These are phyloP conservation scores for Pseudocercospora macadamiae DNA, from an alignment of 2,329 filamentous ascomycete species.

Conservation along the genomic window DNA sequence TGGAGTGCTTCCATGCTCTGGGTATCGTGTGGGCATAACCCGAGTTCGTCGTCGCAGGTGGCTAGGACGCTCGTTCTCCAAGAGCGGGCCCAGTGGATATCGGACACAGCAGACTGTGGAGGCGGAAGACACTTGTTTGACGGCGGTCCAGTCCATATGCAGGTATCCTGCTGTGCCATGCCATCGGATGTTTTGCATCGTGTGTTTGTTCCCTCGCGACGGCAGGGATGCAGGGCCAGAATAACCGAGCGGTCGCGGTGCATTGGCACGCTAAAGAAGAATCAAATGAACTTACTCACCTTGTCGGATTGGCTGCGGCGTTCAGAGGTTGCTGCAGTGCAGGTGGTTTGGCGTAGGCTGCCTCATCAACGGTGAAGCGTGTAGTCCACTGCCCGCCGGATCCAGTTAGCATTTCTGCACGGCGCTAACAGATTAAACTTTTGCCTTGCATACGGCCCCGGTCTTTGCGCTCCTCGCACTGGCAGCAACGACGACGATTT, in stretches of 20 bases:
- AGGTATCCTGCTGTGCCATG: constrained; percentile 29
- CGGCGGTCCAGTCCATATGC: constrained; percentile 21
- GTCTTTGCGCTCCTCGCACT: background rate
- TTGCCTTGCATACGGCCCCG: background rate
- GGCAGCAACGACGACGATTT: background rate
- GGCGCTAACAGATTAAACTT: background rate
- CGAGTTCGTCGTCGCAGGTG: constrained; percentile 13
- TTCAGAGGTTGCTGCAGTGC: constrained; percentile 9
- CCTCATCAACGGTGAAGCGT: constrained; percentile 6
- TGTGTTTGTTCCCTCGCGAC: constrained; percentile 29
- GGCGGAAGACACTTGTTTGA: constrained; percentile 25
- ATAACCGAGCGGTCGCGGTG: background rate
- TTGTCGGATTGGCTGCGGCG: constrained; percentile 22
- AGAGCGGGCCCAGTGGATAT: constrained; percentile 18
- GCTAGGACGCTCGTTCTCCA: constrained; percentile 15
- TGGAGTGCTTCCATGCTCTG: constrained; percentile 1
- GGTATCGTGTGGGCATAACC: background rate
- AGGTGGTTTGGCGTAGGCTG: constrained; percentile 14
- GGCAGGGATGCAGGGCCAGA: constrained; percentile 15
- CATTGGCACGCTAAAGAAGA: constrained; percentile 1
- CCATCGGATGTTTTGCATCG: constrained; percentile 25
- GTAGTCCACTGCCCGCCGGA: background rate
- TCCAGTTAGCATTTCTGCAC: background rate
- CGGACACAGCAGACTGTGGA: constrained; percentile 11
- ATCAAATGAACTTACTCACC: constrained; percentile 21